Evolutionary conservation across 139 green algal genomes (phyloP).

Genomic region (Micractinium sp.): DNA sequence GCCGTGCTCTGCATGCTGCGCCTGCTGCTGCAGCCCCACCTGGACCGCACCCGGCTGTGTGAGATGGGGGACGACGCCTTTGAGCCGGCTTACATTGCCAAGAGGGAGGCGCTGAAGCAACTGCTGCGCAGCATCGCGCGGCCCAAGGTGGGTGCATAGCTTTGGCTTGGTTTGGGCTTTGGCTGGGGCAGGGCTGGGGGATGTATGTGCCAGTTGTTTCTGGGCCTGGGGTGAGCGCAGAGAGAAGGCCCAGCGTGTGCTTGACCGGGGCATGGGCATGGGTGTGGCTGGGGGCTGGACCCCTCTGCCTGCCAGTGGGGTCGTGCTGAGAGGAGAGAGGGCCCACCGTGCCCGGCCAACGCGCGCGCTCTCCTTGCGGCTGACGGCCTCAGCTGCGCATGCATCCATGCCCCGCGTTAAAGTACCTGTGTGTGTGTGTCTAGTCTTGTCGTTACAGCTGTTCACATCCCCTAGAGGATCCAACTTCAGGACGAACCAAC

Average conservation of each 20-base stretch:
- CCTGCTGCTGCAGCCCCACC: constrained; percentile 77
- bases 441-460: too few relatives aligned
- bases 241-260: too few relatives aligned
- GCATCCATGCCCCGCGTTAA: not conserved
- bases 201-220: too few relatives aligned
- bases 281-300: not conserved
- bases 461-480: too few relatives aligned
- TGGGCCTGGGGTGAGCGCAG: not conserved
- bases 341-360: too few relatives aligned
- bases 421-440: too few relatives aligned
- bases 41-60: constrained; percentile 85
- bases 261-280: too few relatives aligned
- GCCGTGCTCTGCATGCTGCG: not conserved
- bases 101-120: constrained; percentile 43
- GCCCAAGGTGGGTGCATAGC: constrained; percentile 50
- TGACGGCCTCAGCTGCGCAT: not conserved
- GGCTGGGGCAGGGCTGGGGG: too few relatives aligned
- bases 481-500: too few relatives aligned
- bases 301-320: not conserved
- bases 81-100: constrained; percentile 52
- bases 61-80: constrained; percentile 55
- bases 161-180: too few relatives aligned
- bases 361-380: not conserved
- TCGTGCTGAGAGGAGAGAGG: too few relatives aligned
- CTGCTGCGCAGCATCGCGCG: constrained; percentile 53